Base-by-base conservation (phyloP, 2,329 filamentous ascomycete genomes). In the Ampelomyces quisqualis region DNA sequence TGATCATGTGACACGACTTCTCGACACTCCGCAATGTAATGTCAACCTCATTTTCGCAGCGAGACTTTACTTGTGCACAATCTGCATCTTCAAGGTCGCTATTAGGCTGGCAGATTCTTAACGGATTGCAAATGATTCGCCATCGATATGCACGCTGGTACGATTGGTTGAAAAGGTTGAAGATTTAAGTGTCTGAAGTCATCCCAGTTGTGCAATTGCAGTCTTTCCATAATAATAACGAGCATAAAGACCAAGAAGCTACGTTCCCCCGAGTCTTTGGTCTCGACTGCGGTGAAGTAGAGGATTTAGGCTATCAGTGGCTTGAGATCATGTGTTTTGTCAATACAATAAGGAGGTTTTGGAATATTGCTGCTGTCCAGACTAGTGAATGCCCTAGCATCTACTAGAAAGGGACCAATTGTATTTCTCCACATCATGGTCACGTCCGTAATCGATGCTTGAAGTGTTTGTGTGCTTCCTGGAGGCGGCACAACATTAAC, bases 241-340 rank as follows among this genome's bases (percentile, higher is more conserved):
- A 64, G 47, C 43, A 60, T 57, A 30, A 58, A 54, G 3, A 60
- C 44, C 10, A 60, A 58, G 11, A 58, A 59, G 19, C 55, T 57
- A 10, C 55, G 47, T 30, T 64, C 56, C 6, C 32, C 43, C 11
- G 49, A 10, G 22, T 62, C 53, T 20, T 33, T 42, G 4, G 61
- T 59, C 28, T 63, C 60, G 3, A 63, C 29, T 4, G 58, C 53
- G 11, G 58, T 59, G 31, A 56, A 58, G 30, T 63, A 64, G 0
- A 64, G 30, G 1, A 51, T 35, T 60, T 59, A 64, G 2, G 54
- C 27, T 7, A 65, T 48, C 3, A 64, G 36, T 8, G 59, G 57
- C 24, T 57, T 62, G 3, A 65, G 45, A 51, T 31, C 47, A 58
- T 53, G 15, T 57, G 43, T 10, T 40, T 46, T 20, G 53, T 42